These are phyloP conservation scores for Bothriochloa decipiens DNA, from an alignment of 176 grass and related monocot genomes.

Conservation along the genomic window DNA sequence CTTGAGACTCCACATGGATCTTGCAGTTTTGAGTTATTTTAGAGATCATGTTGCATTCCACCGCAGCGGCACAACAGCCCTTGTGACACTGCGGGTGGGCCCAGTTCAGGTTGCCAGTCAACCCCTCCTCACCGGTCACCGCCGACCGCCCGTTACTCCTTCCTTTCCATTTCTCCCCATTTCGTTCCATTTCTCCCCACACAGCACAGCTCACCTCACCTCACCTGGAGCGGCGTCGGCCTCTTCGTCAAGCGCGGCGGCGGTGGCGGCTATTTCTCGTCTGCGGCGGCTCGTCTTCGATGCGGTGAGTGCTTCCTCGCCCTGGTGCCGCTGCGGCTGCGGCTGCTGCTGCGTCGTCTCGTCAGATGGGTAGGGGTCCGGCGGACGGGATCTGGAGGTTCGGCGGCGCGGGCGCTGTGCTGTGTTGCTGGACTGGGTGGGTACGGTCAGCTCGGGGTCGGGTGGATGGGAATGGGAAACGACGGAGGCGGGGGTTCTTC, in stretches of 20 bases:
- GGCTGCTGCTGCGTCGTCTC: neutral
- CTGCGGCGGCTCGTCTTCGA: neutral
- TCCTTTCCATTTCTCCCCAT: neutral
- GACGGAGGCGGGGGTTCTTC: neutral
- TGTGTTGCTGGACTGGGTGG: neutral
- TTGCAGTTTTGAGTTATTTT: too few species aligned
- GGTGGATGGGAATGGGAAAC: neutral
- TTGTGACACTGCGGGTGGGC: neutral
- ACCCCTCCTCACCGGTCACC: neutral
- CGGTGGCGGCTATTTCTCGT: neutral
- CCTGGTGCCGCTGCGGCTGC: neutral
- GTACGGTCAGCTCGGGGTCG: neutral
- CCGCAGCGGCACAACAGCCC: too few species aligned
- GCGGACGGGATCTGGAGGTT: neutral
- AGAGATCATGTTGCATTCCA: too few species aligned
- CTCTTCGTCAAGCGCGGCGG: conserved; percentile 18
- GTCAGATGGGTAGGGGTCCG: neutral
- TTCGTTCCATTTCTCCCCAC: neutral
- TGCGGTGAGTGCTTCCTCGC: neutral
- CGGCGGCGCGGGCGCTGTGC: neutral
- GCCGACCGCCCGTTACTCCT: too few species aligned
- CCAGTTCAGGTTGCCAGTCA: neutral
- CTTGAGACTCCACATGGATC: too few species aligned
- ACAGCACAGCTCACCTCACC: too few species aligned
- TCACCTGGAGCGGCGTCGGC: neutral